Evolutionary conservation across 1,284 basidiomycete species (phyloP), one percentile per base, ranked within the genome.

Genomic region (Cerioporus squamosus): DNA sequence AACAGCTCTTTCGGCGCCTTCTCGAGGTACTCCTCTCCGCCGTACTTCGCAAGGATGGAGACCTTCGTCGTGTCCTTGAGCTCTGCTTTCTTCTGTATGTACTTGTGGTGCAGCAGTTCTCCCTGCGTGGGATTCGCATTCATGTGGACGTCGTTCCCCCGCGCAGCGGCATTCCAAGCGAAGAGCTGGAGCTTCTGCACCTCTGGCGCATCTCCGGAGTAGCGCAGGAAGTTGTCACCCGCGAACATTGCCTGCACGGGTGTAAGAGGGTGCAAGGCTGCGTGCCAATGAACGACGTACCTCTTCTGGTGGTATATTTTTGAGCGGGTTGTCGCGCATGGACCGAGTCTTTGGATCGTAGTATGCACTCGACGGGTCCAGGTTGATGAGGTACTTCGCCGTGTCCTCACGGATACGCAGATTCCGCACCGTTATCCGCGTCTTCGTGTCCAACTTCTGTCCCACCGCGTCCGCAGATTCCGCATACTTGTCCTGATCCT

Each of bases 281-380:
- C 20, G 54, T 45, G 39, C 36, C 17, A 23, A 47, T 46, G 45
- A 22, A 61, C 38, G 22, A 14, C 88, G 60, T 70, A 94, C 91
- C 72, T 98, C 97, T 75, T 98, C 95, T 12, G 93, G 80, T 2
- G 86, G 79, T 33, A 94, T 79, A 65, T 88, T 85, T 66, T 86
- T 86, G 15, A 89, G 68, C 0, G 97, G 97, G 39, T 97, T 96
- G 70, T 99, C 97, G 74, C 97, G 92, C 97, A 99, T 99, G 3
- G 97, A 97, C 65, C 97, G 90, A 24, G 97, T 99, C 81, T 99
- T 99, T 49, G 97, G 97, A 71, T 99, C 97, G 72, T 99, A 99
- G 80, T 99, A 97, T 12, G 97, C 97, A 68, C 93, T 96, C 1
- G 94, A 89, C 4, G 93, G 91, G 74, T 98, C 95, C 73, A 99